Conservation (phyloP, 306 rosid species). For the Cucumis hystrix region DNA sequence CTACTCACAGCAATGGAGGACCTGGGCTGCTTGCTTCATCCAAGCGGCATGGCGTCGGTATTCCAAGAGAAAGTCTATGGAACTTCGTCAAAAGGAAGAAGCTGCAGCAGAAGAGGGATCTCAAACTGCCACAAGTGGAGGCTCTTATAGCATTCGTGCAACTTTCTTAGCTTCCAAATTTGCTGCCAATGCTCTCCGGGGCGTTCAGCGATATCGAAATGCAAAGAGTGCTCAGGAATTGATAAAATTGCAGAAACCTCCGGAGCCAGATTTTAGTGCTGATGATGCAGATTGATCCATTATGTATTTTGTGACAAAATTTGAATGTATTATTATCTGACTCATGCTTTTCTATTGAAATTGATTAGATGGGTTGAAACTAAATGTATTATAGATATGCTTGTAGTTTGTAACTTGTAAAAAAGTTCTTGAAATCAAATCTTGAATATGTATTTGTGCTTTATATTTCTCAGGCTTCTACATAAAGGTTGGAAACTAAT, state of each 20-base stretch:
- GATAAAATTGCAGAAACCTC: slow-evolving; percentile 85
- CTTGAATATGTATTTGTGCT: not conserved
- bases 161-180: slow-evolving; percentile 77
- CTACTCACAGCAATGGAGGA: slow-evolving; percentile 96
- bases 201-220: slow-evolving; percentile 67
- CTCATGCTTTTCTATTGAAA: not conserved
- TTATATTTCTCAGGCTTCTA: not conserved
- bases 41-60: slow-evolving; percentile 99
- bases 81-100: slow-evolving; percentile 68
- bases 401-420: slow-evolving; percentile 6
- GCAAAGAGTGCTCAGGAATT: slow-evolving; percentile 80
- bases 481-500: not conserved
- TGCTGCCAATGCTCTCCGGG: slow-evolving; percentile 89
- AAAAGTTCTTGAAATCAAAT: not conserved
- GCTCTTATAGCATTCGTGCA: slow-evolving; percentile 73
- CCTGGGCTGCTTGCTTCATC: slow-evolving; percentile 98
- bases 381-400: slow-evolving; percentile 2
- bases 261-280: slow-evolving; percentile 86
- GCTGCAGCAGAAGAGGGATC: slow-evolving; percentile 34
- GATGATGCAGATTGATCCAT: slow-evolving; percentile 53
- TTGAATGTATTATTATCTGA: not conserved
- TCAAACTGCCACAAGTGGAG: slow-evolving; percentile 28
- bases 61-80: slow-evolving; percentile 65
- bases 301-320: not conserved
- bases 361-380: not conserved